Evolutionary conservation across 2,329 filamentous ascomycete species (phyloP).

Genomic region (Fusarium mangiferae): DNA sequence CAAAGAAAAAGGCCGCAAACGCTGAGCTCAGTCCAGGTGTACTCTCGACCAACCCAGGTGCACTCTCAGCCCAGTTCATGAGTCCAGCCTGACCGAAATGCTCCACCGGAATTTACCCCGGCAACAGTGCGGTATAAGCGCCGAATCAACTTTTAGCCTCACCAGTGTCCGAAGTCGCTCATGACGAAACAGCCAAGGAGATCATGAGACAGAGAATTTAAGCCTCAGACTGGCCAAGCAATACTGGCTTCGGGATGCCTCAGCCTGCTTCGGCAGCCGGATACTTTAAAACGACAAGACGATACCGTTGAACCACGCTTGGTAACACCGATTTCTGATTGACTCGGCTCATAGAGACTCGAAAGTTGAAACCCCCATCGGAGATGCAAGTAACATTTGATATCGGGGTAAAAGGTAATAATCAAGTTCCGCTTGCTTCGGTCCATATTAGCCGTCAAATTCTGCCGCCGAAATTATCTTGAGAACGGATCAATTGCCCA

Average conservation of each 20-base stretch:
- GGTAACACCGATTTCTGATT: constrained; percentile 1
- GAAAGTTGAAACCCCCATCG: background rate
- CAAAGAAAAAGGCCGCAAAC: constrained; percentile 42
- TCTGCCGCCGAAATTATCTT: constrained; percentile 23
- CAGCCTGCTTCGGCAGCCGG: constrained; percentile 4
- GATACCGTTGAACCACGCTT: constrained; percentile 2
- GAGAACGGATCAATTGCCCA: constrained; percentile 20
- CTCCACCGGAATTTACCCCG: constrained; percentile 42
- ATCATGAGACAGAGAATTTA: constrained; percentile 6
- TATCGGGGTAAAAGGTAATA: constrained; percentile 9
- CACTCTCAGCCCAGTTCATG: constrained; percentile 19
- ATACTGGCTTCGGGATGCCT: constrained; percentile 5
- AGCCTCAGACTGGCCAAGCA: constrained; percentile 9
- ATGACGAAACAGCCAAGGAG: constrained; percentile 23
- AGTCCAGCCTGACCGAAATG: constrained; percentile 6
- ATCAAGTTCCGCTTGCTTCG: constrained; percentile 9
- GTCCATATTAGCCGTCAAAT: constrained; percentile 30
- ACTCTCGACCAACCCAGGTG: constrained; percentile 24
- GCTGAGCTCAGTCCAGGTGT: constrained; percentile 27
- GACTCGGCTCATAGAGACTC: constrained; percentile 16
- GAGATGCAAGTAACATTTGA: constrained; percentile 8
- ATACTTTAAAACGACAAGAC: background rate
- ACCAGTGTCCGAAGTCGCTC: constrained; percentile 42
- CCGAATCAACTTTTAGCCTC: constrained; percentile 36
- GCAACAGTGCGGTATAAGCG: constrained; percentile 37